Conservation (phyloP, 352 stramenopile species). For the Aphanomyces cochlioides region DNA sequence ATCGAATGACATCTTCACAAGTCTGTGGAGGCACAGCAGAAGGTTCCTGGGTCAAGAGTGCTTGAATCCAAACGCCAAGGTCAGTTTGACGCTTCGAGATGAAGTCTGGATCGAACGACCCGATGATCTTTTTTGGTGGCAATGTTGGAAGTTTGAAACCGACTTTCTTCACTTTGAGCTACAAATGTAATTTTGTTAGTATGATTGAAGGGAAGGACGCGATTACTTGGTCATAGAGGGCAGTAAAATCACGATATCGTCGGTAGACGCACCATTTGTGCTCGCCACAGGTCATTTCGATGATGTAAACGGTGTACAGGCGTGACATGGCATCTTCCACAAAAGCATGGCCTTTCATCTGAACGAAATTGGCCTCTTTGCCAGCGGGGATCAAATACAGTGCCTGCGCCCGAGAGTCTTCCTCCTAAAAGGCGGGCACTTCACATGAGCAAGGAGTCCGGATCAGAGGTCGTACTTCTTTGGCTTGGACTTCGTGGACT, state of each 20-base stretch:
- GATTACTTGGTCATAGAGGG: conserved; percentile 61
- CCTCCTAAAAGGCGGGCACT: conserved; percentile 33
- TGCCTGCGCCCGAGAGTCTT: conserved; percentile 75
- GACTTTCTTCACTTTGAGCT: conserved; percentile 32
- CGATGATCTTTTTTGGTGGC: conserved; percentile 80
- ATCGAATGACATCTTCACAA: conserved; percentile 71
- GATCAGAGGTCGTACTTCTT: conserved; percentile 36
- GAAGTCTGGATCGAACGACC: conserved; percentile 78
- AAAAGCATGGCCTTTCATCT: conserved; percentile 71
- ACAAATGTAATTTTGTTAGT: neutral
- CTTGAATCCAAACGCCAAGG: conserved; percentile 62
- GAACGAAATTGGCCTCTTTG: conserved; percentile 65
- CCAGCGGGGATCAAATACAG: conserved; percentile 71
- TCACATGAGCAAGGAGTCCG: neutral
- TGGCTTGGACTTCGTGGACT: conserved; percentile 74
- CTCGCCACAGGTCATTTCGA: conserved; percentile 74
- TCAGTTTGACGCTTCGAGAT: conserved; percentile 67
- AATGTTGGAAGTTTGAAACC: conserved; percentile 71
- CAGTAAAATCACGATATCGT: conserved; percentile 81
- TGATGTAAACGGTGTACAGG: conserved; percentile 76
- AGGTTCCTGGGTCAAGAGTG: conserved; percentile 64
- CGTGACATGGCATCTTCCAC: conserved; percentile 65
- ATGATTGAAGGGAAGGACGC: conserved; percentile 6
- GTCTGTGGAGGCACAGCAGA: conserved; percentile 66
- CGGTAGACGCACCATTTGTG: conserved; percentile 81